phyloP scores from a whole-genome alignment of 176 grass and related monocot genomes.

The Carex scoparia region DNA sequence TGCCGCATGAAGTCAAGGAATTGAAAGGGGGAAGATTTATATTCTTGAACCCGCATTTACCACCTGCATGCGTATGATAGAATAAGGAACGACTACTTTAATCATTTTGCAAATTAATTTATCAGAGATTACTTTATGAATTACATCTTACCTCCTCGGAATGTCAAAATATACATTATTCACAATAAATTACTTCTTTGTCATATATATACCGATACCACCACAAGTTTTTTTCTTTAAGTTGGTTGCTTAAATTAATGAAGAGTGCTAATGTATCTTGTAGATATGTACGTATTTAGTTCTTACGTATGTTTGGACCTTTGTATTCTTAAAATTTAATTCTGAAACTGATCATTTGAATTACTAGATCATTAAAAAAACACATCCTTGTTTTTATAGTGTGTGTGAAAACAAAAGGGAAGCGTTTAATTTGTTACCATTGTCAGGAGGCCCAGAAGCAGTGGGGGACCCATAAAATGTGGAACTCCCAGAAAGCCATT shows the following conservation, averaged over 20 bases:
- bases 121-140: not conserved
- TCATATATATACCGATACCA: not conserved
- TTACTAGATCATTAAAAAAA: not conserved
- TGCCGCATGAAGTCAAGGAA: constrained; percentile 71
- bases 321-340: not conserved
- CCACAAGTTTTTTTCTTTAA: not conserved
- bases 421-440: constrained; percentile 24
- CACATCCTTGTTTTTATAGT: not conserved
- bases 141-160: not conserved
- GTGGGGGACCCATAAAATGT: constrained; percentile 56
- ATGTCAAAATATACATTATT: not conserved
- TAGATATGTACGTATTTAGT: not conserved
- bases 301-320: not conserved
- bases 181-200: not conserved
- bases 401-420: not conserved
- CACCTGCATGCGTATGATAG: constrained; percentile 29
- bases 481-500: not conserved
- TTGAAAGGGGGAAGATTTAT: constrained; percentile 55
- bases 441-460: constrained; percentile 72
- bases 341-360: not conserved
- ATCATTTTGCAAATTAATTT: not conserved
- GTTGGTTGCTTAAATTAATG: not conserved
- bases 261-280: not conserved
- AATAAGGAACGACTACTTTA: not conserved
- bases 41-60: constrained; percentile 81